These are phyloP conservation scores for Mortierella sp. DNA, from an alignment of 371 early-diverging fungal genomes.

Conservation along the genomic window DNA sequence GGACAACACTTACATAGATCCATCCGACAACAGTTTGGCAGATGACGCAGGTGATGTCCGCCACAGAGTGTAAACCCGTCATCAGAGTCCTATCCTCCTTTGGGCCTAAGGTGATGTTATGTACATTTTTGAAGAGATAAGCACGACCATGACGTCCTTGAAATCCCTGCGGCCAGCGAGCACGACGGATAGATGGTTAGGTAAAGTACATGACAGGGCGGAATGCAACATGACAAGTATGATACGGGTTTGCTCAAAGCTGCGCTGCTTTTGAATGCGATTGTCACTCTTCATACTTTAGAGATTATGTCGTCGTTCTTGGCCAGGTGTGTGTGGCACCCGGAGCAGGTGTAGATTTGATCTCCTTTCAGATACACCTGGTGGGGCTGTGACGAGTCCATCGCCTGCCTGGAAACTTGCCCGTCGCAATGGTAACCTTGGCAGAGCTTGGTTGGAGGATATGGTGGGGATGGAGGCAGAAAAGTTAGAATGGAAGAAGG, in stretches of 20 bases:
- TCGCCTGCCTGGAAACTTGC: background rate
- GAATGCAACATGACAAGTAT: background rate
- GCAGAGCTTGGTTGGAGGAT: background rate
- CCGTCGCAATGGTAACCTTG: too few species aligned
- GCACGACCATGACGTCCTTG: conserved; percentile 81
- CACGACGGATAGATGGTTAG: background rate
- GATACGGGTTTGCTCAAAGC: too few species aligned
- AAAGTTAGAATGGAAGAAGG: background rate
- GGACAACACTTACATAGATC: conserved; percentile 77
- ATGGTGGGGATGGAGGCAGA: background rate
- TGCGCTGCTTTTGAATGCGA: too few species aligned
- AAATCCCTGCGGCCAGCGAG: conserved; percentile 62
- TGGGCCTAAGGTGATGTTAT: conserved; percentile 70
- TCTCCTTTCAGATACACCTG: conserved; percentile 56
- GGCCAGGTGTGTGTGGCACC: conserved; percentile 75
- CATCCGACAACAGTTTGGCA: conserved; percentile 83
- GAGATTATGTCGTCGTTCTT: conserved; percentile 71
- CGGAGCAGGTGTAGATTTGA: conserved; percentile 64
- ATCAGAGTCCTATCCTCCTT: conserved; percentile 77
- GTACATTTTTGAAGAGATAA: conserved; percentile 75
- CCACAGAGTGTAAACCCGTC: conserved; percentile 84
- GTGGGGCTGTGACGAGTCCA: conserved; percentile 33
- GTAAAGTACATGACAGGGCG: background rate
- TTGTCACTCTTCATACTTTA: too few species aligned
- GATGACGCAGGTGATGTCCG: conserved; percentile 75